Base-by-base conservation (phyloP, 2,329 filamentous ascomycete species). In the Proliferodiscus dingleyae region DNA sequence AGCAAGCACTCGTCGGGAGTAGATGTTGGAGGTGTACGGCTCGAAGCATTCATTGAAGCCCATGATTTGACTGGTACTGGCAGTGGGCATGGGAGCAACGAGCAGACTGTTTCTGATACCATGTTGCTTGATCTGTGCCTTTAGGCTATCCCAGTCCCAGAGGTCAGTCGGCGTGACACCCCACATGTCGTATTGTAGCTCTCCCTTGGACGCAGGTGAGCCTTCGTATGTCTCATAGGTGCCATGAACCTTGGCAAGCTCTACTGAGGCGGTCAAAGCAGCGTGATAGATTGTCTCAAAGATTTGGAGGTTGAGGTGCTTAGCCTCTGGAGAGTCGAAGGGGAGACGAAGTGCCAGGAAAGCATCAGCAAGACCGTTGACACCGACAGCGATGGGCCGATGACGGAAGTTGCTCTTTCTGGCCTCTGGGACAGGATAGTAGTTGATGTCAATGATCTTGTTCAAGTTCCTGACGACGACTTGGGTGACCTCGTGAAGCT, bases 31-130 rank as follows among this genome's bases (percentile, higher is more conserved):
- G 4, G 93, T 98, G 74, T 98, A 98, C 32, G 93, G 93, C 77
- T 98, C 93, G 67, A 98, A 98, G 77, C 93, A 98, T 73, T 98
- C 93, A 68, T 98, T 98, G 79, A 96, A 95, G 61, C 93, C 93
- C 59, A 98, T 77, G 65, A 98, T 98, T 74, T 98, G 93, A 49
- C 89, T 95, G 29, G 93, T 98, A 54, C 86, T 93, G 46, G 93
- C 93, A 62, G 93, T 98, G 21, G 93, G 93, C 93, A 98, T 98
- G 51, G 93, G 93, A 3, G 93, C 93, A 59, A 97, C 80, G 50
- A 98, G 80, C 61, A 98, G 73, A 66, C 87, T 94, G 83, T 98
- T 98, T 68, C 91, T 90, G 29, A 96, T 79, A 71, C 93, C 93
- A 60, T 95, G 80, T 72, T 95, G 79, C 64, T 90, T 89, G 66